Evolutionary conservation across 2,329 filamentous ascomycete species (phyloP).

Genomic region (Chaetomium olivaceum): DNA sequence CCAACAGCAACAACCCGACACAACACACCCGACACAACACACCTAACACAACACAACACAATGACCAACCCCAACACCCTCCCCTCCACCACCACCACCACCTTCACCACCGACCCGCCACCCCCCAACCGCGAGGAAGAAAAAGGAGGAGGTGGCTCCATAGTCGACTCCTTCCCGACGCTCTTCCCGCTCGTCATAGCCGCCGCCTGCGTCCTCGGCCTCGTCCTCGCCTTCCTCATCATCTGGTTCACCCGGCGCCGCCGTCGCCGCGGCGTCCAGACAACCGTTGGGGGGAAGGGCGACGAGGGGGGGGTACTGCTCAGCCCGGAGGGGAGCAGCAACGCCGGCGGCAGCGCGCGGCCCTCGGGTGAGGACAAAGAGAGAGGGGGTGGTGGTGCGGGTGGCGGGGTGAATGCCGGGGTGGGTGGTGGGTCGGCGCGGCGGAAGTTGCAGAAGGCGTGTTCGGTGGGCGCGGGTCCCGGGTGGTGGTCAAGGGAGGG

Average conservation of each 20-base stretch:
- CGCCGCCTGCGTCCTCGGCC: constrained; percentile 50
- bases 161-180: constrained; percentile 32
- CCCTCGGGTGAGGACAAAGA: not conserved
- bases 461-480: not conserved
- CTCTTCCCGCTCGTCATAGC: constrained; percentile 50
- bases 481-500: not conserved
- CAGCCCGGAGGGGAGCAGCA: not conserved
- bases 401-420: too few species aligned
- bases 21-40: too few species aligned
- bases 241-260: constrained; percentile 37
- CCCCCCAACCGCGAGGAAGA: too few species aligned
- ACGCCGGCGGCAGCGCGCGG: not conserved
- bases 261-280: not conserved
- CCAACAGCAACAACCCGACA: not conserved
- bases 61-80: not conserved
- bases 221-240: constrained; percentile 46
- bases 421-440: not conserved
- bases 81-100: not conserved
- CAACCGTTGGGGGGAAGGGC: not conserved
- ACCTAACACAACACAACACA: not conserved
- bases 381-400: not conserved
- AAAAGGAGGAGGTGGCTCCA: constrained; percentile 27
- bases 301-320: not conserved
- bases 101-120: not conserved
- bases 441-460: constrained; percentile 17